Percentiles rank a stretch among this genome's conserved stretches.
Evolutionary conservation across 1,284 basidiomycete species (phyloP).

Genomic region (Sporisorium exsertum): DNA sequence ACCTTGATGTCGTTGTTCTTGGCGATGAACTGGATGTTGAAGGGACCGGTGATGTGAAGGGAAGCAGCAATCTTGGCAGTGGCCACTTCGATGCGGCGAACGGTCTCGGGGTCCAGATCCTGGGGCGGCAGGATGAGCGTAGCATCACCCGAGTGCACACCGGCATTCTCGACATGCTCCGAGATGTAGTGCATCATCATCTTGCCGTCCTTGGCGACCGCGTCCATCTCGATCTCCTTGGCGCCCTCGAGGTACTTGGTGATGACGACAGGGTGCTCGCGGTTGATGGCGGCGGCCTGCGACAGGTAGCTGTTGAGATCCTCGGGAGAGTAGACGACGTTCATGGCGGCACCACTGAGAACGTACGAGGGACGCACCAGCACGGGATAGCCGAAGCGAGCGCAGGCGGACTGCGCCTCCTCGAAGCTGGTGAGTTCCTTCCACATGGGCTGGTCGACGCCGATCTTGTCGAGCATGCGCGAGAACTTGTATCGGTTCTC

Average conservation of each 20-base stretch:
- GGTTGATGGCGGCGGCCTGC: constrained; percentile 95
- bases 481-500: constrained; percentile 99
- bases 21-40: constrained; percentile 99
- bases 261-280: constrained; percentile 97
- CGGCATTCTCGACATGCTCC: constrained; percentile 99
- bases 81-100: constrained; percentile 93
- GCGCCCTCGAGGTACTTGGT: constrained; percentile 99
- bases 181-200: constrained; percentile 99
- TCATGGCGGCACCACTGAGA: constrained; percentile 98
- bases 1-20: constrained; percentile 99
- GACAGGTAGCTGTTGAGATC: constrained; percentile 91
- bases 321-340: constrained; percentile 93
- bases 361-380: constrained; percentile 98
- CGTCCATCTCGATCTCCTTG: constrained; percentile 99
- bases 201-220: constrained; percentile 94
- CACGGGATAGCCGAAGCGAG: constrained; percentile 82
- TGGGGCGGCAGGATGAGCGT: constrained; percentile 98
- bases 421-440: constrained; percentile 93
- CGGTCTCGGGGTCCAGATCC: constrained; percentile 95
- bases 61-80: constrained; percentile 93
- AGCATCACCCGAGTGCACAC: constrained; percentile 96
- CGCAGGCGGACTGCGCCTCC: constrained; percentile 76
- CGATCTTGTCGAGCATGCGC: constrained; percentile 94
- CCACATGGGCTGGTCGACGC: constrained; percentile 96
- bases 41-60: constrained; percentile 98